phyloP scores from a whole-genome alignment of 2,329 filamentous ascomycete species.

The Dactylellina drechsleri region DNA sequence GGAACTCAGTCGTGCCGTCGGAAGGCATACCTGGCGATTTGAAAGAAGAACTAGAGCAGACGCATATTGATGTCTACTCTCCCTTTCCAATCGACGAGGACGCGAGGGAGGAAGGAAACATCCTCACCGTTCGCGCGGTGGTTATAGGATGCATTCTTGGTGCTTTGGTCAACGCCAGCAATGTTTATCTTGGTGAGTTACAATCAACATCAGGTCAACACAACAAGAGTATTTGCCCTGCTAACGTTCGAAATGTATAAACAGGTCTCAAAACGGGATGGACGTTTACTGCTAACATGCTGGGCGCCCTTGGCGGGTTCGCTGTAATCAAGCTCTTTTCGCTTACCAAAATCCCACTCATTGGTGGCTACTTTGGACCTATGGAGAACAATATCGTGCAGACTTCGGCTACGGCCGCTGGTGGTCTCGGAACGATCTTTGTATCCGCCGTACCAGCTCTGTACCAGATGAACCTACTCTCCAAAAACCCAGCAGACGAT shows the following conservation, averaged over 20 bases:
- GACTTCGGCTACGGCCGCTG: slow-evolving; percentile 70
- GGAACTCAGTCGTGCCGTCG: slow-evolving; percentile 43
- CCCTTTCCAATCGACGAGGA: slow-evolving; percentile 64
- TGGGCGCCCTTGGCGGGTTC: slow-evolving; percentile 69
- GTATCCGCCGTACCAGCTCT: slow-evolving; percentile 71
- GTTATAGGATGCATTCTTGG: slow-evolving; percentile 69
- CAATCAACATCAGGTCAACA: slow-evolving; percentile 56
- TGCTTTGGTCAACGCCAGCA: slow-evolving; percentile 71
- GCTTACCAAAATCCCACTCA: slow-evolving; percentile 65
- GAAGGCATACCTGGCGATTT: slow-evolving; percentile 47
- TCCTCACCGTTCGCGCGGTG: slow-evolving; percentile 69
- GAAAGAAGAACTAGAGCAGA: slow-evolving; percentile 49
- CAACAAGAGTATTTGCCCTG: slow-evolving; percentile 17
- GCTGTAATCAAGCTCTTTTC: slow-evolving; percentile 69
- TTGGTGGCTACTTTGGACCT: slow-evolving; percentile 69
- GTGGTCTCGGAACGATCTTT: slow-evolving; percentile 69
- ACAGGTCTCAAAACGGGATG: slow-evolving; percentile 66
- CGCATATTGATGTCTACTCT: slow-evolving; percentile 56
- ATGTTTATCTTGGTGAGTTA: slow-evolving; percentile 70
- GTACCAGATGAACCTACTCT: slow-evolving; percentile 68
- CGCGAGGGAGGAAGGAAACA: slow-evolving; percentile 64
- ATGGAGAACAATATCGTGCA: slow-evolving; percentile 73
- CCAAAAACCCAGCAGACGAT: slow-evolving; percentile 66
- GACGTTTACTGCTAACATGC: slow-evolving; percentile 66
- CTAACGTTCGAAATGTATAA: slow-evolving; percentile 41